Evolutionary conservation across 768 basidiomycete genomes (phyloP).

Genomic region (Lactarius quietus): DNA sequence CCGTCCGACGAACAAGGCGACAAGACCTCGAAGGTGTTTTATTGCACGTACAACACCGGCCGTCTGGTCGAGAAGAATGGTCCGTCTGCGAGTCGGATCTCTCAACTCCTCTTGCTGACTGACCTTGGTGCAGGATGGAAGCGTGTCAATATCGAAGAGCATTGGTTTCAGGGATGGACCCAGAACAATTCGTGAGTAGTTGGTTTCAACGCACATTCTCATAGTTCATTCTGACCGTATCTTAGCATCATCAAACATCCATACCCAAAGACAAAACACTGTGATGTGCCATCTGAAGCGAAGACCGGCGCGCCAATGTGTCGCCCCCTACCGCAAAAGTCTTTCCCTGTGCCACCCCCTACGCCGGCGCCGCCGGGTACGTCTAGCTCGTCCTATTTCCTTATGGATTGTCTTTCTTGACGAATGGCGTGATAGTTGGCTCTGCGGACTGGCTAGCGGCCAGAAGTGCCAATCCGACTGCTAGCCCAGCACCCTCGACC

Average conservation of each 20-base stretch:
- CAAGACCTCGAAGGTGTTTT: constrained; percentile 37
- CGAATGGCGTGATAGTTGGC: constrained; percentile 15
- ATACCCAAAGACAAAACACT: constrained; percentile 40
- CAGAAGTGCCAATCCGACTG: neutral
- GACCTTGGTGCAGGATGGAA: constrained; percentile 41
- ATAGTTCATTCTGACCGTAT: neutral
- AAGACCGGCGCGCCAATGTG: constrained; percentile 39
- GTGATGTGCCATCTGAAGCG: constrained; percentile 40
- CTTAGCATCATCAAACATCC: constrained; percentile 36
- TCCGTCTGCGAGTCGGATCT: constrained; percentile 28
- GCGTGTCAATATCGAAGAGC: constrained; percentile 41
- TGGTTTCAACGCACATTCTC: constrained; percentile 6
- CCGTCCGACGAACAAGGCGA: constrained; percentile 34
- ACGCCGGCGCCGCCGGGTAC: constrained; percentile 34
- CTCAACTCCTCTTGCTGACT: neutral
- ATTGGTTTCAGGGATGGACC: constrained; percentile 40
- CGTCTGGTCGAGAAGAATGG: constrained; percentile 45
- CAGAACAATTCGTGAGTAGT: constrained; percentile 32
- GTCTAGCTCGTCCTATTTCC: neutral
- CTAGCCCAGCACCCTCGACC: neutral
- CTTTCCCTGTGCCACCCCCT: constrained; percentile 32
- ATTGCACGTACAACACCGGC: constrained; percentile 37
- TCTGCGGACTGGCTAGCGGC: constrained; percentile 26
- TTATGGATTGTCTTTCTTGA: neutral
- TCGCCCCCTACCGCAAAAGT: constrained; percentile 39